Conservation (phyloP, 345 rosid genomes). For the Salix suchowensis region DNA sequence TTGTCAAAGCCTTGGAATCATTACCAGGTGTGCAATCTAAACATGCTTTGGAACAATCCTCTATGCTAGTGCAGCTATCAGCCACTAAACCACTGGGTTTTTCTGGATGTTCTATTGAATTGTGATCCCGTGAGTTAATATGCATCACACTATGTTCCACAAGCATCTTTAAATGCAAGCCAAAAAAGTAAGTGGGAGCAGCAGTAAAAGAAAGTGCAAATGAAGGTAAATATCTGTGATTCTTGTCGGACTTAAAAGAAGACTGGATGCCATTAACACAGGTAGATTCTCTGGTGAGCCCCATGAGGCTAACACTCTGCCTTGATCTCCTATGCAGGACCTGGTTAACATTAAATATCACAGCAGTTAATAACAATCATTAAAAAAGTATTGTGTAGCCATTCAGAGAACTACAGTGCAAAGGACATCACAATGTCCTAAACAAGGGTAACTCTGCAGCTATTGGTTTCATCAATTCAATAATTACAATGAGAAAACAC, state of each 20-base stretch:
- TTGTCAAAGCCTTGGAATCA: slow-evolving; percentile 10
- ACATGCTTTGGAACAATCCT: slow-evolving; percentile 22
- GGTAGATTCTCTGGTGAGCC: slow-evolving; percentile 30
- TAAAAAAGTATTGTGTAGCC: not conserved
- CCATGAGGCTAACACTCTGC: slow-evolving; percentile 29
- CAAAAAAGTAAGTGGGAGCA: slow-evolving; percentile 51
- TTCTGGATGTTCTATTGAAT: slow-evolving; percentile 31
- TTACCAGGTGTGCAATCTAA: slow-evolving; percentile 25
- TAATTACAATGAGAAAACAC: not conserved
- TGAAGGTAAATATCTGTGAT: slow-evolving; percentile 33
- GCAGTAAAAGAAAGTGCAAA: slow-evolving; percentile 51
- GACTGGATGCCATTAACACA: slow-evolving; percentile 21
- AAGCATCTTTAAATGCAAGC: slow-evolving; percentile 65
- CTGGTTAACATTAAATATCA: slow-evolving; percentile 34
- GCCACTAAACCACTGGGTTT: slow-evolving; percentile 28
- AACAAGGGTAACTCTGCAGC: not conserved
- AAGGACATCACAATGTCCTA: not conserved
- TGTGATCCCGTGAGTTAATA: slow-evolving; percentile 34
- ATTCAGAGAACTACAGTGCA: not conserved
- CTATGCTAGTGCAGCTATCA: slow-evolving; percentile 27
- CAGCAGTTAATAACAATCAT: slow-evolving; percentile 7
- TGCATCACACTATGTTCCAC: slow-evolving; percentile 39
- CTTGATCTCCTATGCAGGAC: slow-evolving; percentile 38
- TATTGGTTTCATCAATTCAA: not conserved
- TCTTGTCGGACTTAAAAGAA: slow-evolving; percentile 29